Conservation (phyloP, 805 yeast genomes). For the Sugiyamaella americana region DNA sequence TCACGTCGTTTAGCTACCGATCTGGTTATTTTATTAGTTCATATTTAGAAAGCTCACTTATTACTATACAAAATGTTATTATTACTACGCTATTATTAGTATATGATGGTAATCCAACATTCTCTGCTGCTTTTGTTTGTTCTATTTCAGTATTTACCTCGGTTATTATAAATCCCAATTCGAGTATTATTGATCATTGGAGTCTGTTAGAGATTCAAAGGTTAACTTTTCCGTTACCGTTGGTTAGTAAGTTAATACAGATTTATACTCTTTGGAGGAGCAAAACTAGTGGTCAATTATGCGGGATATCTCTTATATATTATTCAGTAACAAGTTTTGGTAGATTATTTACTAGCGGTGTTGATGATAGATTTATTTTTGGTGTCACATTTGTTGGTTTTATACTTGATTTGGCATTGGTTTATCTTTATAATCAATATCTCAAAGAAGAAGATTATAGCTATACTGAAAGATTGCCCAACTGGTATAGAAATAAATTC, state of each 20-base stretch:
- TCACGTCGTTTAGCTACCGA: conserved; percentile 36
- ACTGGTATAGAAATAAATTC: too few relatives aligned
- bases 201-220: conserved; percentile 27
- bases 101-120: conserved; percentile 21
- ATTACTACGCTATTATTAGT: conserved; percentile 29
- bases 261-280: conserved; percentile 30
- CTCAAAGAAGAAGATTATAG: too few relatives aligned
- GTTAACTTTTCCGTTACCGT: conserved; percentile 34
- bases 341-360: conserved; percentile 37
- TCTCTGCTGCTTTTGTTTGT: conserved; percentile 18
- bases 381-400: conserved; percentile 31
- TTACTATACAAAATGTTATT: conserved; percentile 34
- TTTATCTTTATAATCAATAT: conserved; percentile 33
- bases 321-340: conserved; percentile 36
- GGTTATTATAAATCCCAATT: conserved; percentile 23
- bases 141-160: conserved; percentile 19
- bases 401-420: conserved; percentile 32
- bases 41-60: conserved; percentile 36
- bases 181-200: conserved; percentile 22
- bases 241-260: conserved; percentile 37
- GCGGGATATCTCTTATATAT: conserved; percentile 35
- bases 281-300: conserved; percentile 37
- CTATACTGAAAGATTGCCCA: too few relatives aligned
- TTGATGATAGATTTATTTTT: conserved; percentile 32
- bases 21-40: conserved; percentile 33